Evolutionary conservation across 306 rosid species (phyloP).

Genomic region (Arachis hypogaea): DNA sequence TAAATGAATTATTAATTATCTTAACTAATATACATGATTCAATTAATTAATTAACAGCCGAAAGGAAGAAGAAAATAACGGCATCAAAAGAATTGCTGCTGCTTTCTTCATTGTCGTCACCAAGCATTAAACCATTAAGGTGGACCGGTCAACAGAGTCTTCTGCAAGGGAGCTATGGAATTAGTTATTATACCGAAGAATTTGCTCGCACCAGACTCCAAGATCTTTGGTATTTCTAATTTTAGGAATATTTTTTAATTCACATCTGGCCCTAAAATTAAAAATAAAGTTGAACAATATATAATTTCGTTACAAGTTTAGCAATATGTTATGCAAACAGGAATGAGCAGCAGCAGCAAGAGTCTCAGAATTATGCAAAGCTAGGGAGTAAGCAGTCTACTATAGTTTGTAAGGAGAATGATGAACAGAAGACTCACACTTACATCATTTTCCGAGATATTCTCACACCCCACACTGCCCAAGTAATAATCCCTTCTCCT

Average conservation of each 20-base stretch:
- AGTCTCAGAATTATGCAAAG: constrained; percentile 30
- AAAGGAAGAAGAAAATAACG: constrained; percentile 27
- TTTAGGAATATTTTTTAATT: background rate
- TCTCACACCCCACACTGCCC: constrained; percentile 44
- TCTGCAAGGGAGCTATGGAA: constrained; percentile 22
- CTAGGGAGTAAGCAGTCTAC: constrained; percentile 21
- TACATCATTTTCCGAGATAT: constrained; percentile 64
- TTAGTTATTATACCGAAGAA: constrained; percentile 19
- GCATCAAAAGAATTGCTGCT: background rate
- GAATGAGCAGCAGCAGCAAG: constrained; percentile 41
- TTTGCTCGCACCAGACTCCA: constrained; percentile 25
- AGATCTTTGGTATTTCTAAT: constrained; percentile 35
- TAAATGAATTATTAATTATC: too few species aligned
- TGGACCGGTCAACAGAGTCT: constrained; percentile 30
- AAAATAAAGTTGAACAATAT: background rate
- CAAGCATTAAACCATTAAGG: constrained; percentile 4
- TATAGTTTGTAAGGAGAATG: background rate
- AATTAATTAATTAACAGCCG: constrained; percentile 35
- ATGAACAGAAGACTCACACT: constrained; percentile 51
- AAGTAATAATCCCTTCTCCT: constrained; percentile 44
- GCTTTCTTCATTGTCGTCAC: constrained; percentile 25
- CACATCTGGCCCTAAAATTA: too few species aligned
- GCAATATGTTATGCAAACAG: constrained; percentile 39
- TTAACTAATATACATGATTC: too few species aligned
- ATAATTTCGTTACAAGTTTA: too few species aligned